These are phyloP conservation scores for Tolypocladium cylindrosporum DNA, from an alignment of 2,329 filamentous ascomycete genomes.

Conservation along the genomic window DNA sequence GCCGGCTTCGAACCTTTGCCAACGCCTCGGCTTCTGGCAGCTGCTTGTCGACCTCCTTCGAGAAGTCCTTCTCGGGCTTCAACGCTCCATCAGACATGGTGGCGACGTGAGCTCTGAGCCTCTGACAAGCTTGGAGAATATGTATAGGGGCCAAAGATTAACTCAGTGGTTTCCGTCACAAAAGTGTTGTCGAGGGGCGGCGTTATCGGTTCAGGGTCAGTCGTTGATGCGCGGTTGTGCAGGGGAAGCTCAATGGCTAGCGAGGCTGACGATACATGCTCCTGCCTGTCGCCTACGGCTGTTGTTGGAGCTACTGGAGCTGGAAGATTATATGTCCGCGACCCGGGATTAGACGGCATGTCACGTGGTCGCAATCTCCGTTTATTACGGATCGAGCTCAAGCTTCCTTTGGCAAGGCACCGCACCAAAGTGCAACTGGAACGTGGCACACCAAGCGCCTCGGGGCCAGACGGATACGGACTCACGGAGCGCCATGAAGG, in stretches of 20 bases:
- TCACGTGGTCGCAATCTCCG: neutral
- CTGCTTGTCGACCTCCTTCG: constrained; percentile 87
- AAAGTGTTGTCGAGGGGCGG: neutral
- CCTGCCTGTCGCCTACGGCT: neutral
- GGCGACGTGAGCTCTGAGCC: constrained; percentile 4
- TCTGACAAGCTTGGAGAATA: neutral
- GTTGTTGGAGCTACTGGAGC: neutral
- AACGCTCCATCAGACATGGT: constrained; percentile 72
- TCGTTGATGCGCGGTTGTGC: neutral
- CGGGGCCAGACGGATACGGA: too few species aligned
- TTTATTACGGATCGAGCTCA: too few species aligned
- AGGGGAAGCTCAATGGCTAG: neutral
- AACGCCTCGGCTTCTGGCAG: constrained; percentile 85
- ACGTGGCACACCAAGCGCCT: too few species aligned
- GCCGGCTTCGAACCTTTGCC: constrained; percentile 59
- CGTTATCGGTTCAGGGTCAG: neutral
- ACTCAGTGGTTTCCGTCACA: neutral
- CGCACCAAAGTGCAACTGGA: too few species aligned
- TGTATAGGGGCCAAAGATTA: neutral
- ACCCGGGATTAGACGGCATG: neutral
- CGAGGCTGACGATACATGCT: constrained; percentile 8
- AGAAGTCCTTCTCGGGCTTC: constrained; percentile 98
- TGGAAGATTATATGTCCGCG: neutral
- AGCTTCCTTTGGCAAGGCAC: too few species aligned
- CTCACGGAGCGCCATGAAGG: neutral